Base-by-base conservation (phyloP, 208 protist species). In the Dictyostelium gargantuum region DNA sequence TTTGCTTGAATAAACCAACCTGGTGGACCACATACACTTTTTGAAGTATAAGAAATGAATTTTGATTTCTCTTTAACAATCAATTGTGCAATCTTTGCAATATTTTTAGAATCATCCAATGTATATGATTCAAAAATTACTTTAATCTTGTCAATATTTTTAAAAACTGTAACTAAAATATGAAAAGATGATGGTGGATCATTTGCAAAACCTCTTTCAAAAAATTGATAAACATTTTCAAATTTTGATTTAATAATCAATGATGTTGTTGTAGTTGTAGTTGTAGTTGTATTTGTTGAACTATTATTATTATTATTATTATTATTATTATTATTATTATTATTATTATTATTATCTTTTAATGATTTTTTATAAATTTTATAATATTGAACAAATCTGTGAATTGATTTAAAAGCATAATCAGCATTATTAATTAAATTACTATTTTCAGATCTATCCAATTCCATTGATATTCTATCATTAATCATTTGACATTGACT, bases 401-500 rank as follows among this genome's bases (percentile, higher is more conserved):
- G 38, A 75, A 46, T 75, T 46, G 70, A 75, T 75, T 75, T 75
- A 29, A 75, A 75, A 8, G 70, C 70, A 46, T 75, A 75, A 75
- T 75, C 70, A 8, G 70, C 70, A 75, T 75, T 75, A 29, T 75
- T 75, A 29, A 75, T 48, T 48, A 75, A 46, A 48, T 42, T 75
- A 46, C 38, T 75, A 29, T 75, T 75, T 26, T 75, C 70, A 48
- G 70, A 75, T 48, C 70, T n/a, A 75, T 75, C 70, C 29, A 75
- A 75, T 29, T 75, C 70, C 70, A 75, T 75, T 46, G 70, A 75
- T n/a, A 75, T 48, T 46, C 70, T 44, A 75, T 75, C 70, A 75
- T 75, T 75, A 13, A 75, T 75, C 32, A 75, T 75, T 75, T 75
- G 70, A 19, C 70, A 75, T 75, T 75, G 70, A 17, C 38, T 46